phyloP scores from a whole-genome alignment of 305 asterid genomes.

The Striga hermonthica region DNA sequence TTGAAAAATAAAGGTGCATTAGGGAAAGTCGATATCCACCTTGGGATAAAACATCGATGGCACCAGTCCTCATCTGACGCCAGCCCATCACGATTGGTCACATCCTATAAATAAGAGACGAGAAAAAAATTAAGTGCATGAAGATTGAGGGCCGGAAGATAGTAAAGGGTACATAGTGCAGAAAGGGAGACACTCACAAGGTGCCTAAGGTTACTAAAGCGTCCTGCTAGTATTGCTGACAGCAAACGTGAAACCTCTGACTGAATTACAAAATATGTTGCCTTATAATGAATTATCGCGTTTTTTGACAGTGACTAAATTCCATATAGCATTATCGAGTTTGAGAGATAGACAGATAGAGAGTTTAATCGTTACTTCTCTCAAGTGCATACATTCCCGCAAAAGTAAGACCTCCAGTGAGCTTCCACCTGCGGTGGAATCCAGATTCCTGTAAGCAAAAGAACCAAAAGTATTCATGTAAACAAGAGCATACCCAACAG shows the following conservation, averaged over 20 bases:
- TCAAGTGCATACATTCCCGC: conserved; percentile 81
- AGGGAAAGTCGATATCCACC: conserved; percentile 37
- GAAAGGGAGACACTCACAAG: conserved; percentile 52
- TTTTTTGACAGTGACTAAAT: conserved; percentile 7
- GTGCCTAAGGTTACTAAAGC: conserved; percentile 62
- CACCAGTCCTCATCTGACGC: conserved; percentile 76
- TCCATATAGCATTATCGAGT: background rate
- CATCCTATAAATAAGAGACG: conserved; percentile 46
- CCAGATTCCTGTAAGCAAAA: conserved; percentile 57
- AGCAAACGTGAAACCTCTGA: conserved; percentile 69
- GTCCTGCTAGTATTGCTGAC: conserved; percentile 62
- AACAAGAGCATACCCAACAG: conserved; percentile 5
- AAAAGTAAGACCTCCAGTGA: conserved; percentile 61
- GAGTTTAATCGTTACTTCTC: conserved; percentile 49
- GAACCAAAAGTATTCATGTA: conserved; percentile 16
- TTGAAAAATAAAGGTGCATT: background rate
- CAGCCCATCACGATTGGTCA: conserved; percentile 79
- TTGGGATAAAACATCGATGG: conserved; percentile 48
- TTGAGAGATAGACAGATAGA: background rate
- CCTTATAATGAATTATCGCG: conserved; percentile 17
- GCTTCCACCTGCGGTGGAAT: conserved; percentile 54
- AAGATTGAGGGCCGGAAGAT: conserved; percentile 13
- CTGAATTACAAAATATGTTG: conserved; percentile 43
- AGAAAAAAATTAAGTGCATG: conserved; percentile 17
- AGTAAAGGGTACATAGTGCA: background rate